Conservation (phyloP, 345 rosid species). For the Trapa bicornis region DNA sequence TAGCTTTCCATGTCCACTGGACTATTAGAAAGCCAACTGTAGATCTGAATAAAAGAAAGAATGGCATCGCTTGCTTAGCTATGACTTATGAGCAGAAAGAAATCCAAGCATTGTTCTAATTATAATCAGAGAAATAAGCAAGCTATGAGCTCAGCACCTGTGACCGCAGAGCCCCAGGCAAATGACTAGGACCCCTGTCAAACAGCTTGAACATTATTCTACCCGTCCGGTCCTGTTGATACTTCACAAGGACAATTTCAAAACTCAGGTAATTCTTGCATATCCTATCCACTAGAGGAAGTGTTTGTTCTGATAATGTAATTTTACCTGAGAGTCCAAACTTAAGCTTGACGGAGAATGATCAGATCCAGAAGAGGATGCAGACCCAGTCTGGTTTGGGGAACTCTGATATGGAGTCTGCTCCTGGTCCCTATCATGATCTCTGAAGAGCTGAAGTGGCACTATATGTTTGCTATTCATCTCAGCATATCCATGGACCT, state of each 20-base stretch:
- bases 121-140: not conserved
- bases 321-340: conserved; percentile 70
- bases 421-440: conserved; percentile 24
- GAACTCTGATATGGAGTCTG: conserved; percentile 37
- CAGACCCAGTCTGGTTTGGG: conserved; percentile 52
- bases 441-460: conserved; percentile 70
- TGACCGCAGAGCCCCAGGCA: conserved; percentile 57
- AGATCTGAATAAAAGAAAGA: conserved; percentile 35
- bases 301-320: not conserved
- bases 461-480: conserved; percentile 23
- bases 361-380: conserved; percentile 82
- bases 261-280: not conserved
- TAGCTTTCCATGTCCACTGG: conserved; percentile 96
- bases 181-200: conserved; percentile 70
- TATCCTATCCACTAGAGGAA: not conserved
- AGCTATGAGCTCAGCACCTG: conserved; percentile 28
- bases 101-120: conserved; percentile 1
- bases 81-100: not conserved
- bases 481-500: conserved; percentile 28
- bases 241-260: conserved; percentile 8
- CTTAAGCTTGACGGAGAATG: conserved; percentile 69
- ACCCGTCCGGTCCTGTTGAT: conserved; percentile 52
- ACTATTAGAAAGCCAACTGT: conserved; percentile 77
- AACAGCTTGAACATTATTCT: conserved; percentile 59
- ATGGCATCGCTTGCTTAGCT: not conserved